Conservation (phyloP, 768 basidiomycete species). For the Termitomyces sp. region DNA sequence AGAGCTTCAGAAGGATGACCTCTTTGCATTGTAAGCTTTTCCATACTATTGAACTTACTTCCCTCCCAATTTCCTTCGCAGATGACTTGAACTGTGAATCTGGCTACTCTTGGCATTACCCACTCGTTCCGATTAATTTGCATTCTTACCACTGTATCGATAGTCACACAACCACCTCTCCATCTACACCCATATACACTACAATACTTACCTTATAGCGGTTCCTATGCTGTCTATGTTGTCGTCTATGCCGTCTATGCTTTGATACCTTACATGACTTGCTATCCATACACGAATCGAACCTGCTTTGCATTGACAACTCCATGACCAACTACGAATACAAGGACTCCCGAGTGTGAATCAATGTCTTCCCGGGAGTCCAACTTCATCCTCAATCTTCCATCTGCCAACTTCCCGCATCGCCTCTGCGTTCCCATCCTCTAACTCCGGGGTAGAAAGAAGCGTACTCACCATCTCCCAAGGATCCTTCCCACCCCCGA, state of each 20-base stretch:
- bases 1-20: slow-evolving; percentile 14
- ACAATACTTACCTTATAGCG: neutral
- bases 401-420: slow-evolving; percentile 92
- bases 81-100: neutral
- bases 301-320: neutral
- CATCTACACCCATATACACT: neutral
- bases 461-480: slow-evolving; percentile 88
- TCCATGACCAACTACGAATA: no score
- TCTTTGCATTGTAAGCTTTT: slow-evolving; percentile 14
- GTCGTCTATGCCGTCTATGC: neutral
- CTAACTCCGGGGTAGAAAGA: slow-evolving; percentile 61
- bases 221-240: slow-evolving; percentile 4
- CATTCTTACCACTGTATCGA: slow-evolving; percentile 11
- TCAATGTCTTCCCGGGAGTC: slow-evolving; percentile 57
- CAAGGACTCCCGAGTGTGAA: neutral
- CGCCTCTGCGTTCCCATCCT: slow-evolving; percentile 68
- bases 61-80: neutral
- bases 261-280: neutral
- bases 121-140: neutral
- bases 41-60: neutral
- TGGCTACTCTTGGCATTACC: neutral
- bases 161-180: neutral
- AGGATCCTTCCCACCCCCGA: slow-evolving; percentile 89
- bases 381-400: slow-evolving; percentile 76
- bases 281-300: neutral